Evolutionary conservation across 1,284 basidiomycete species (phyloP).

Genomic region (Sanguinoderma infundibulare): DNA sequence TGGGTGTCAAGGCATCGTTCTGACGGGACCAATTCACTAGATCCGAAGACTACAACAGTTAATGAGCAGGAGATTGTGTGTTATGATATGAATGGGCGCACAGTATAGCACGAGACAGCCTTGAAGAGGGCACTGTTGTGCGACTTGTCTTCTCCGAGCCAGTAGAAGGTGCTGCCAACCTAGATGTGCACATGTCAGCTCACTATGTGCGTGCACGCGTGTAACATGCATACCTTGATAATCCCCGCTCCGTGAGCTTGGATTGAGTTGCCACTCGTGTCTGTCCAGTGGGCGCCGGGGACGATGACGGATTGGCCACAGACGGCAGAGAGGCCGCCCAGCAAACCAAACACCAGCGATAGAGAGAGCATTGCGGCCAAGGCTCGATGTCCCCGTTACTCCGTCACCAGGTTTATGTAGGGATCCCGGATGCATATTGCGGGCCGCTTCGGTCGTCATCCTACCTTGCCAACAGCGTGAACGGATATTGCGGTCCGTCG

Average conservation of each 20-base stretch:
- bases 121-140: constrained; percentile 59
- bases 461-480: not conserved
- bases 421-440: not conserved
- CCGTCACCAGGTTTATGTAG: constrained; percentile 12
- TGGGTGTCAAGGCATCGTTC: constrained; percentile 58
- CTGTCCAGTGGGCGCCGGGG: constrained; percentile 66
- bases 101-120: constrained; percentile 64
- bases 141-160: constrained; percentile 69
- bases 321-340: constrained; percentile 15
- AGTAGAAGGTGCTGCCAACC: constrained; percentile 64
- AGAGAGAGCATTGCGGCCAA: constrained; percentile 23
- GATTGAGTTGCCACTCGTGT: constrained; percentile 64
- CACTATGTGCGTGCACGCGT: not conserved
- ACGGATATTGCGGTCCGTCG: constrained; percentile 4
- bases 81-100: constrained; percentile 27
- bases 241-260: constrained; percentile 69
- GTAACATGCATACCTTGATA: constrained; percentile 46
- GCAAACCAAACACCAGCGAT: constrained; percentile 12
- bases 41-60: constrained; percentile 48
- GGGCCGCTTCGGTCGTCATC: constrained; percentile 14
- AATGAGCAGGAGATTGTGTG: not conserved
- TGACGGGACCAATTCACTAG: constrained; percentile 61
- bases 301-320: constrained; percentile 49
- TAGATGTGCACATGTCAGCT: constrained; percentile 21
- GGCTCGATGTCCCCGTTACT: constrained; percentile 1